phyloP scores from a whole-genome alignment of 2,329 filamentous ascomycete species.

The Colletotrichum aenigma region DNA sequence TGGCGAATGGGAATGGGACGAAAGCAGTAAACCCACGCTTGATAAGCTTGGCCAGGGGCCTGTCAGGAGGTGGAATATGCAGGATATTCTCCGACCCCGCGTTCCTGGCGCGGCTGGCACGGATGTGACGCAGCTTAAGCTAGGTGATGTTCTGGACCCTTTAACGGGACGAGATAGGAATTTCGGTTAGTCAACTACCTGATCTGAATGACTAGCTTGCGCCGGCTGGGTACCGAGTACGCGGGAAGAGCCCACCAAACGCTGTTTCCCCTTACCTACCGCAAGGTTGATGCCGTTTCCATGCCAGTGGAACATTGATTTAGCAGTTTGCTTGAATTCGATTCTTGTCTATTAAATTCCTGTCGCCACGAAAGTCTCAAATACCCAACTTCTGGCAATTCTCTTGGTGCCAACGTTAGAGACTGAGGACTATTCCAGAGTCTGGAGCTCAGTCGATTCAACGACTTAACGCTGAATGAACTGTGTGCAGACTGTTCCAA shows the following conservation, averaged over 20 bases:
- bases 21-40: neutral
- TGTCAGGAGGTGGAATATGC: neutral
- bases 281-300: neutral
- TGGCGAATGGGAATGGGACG: neutral
- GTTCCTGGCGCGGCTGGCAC: neutral
- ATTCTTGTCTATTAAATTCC: accelerated
- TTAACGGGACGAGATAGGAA: neutral
- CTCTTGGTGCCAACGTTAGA: accelerated
- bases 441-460: neutral
- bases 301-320: neutral
- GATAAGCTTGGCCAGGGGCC: neutral
- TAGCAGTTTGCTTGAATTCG: neutral
- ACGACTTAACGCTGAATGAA: accelerated
- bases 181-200: neutral
- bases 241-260: neutral
- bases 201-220: neutral
- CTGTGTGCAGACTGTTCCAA: accelerated
- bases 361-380: neutral
- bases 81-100: neutral
- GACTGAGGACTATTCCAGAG: neutral
- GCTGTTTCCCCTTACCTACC: neutral
- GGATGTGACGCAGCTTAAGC: neutral
- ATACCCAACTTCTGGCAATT: neutral
- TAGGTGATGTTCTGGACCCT: neutral
- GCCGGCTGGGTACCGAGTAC: neutral